Evolutionary conservation across 805 yeast species (phyloP).

Genomic region (Sugiyamaella smithiae): DNA sequence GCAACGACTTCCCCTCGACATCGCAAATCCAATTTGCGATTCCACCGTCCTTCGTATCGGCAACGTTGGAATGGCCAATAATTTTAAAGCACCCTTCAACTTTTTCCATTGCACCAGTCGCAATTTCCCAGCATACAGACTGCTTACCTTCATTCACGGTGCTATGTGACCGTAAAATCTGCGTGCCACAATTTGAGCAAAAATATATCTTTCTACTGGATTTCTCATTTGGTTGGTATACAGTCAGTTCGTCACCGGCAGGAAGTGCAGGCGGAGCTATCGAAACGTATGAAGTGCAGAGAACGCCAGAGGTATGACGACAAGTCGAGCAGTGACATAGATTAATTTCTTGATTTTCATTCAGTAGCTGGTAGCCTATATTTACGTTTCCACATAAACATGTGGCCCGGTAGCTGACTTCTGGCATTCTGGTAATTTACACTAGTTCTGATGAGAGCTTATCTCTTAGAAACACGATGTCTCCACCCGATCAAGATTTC

Average conservation of each 20-base stretch:
- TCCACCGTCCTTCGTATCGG: not conserved
- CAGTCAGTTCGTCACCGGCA: not conserved
- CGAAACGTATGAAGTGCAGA: not conserved
- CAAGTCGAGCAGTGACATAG: slow-evolving; percentile 2
- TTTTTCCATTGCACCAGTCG: not conserved
- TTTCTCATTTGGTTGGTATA: not conserved
- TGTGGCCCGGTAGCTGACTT: too few relatives aligned
- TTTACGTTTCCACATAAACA: too few relatives aligned
- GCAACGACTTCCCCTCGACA: not conserved
- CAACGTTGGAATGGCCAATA: not conserved
- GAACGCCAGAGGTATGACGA: slow-evolving; percentile 1
- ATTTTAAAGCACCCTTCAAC: not conserved
- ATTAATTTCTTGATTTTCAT: too few relatives aligned
- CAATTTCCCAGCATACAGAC: not conserved
- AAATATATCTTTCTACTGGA: not conserved
- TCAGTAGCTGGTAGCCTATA: too few relatives aligned
- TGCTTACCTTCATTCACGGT: not conserved
- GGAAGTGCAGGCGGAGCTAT: not conserved
- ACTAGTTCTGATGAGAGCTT: too few relatives aligned
- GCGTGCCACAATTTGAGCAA: not conserved
- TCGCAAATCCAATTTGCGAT: not conserved
- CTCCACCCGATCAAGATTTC: too few relatives aligned
- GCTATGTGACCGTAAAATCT: not conserved
- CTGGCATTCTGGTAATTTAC: too few relatives aligned
- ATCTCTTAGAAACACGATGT: too few relatives aligned